Conservation (phyloP, 768 basidiomycete species). For the Vishniacozyma victoriae region DNA sequence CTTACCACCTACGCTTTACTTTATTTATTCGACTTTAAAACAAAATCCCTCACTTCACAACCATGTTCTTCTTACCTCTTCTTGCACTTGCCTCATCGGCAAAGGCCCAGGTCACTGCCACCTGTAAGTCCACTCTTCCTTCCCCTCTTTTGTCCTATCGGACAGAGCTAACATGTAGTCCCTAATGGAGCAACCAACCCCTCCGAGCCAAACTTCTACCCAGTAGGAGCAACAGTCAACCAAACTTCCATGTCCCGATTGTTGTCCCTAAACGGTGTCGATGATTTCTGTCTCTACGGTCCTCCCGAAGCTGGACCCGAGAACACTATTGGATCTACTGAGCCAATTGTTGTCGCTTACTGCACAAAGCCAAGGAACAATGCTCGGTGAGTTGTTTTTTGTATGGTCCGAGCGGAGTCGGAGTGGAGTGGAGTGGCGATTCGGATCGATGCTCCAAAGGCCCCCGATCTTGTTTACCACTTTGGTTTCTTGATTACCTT, state of each 20-base stretch:
- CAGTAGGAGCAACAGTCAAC: slow-evolving; percentile 42
- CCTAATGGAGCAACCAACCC: slow-evolving; percentile 43
- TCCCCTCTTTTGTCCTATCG: slow-evolving; percentile 1
- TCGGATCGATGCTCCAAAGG: no score
- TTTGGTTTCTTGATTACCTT: no score
- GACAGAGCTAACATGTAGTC: no score
- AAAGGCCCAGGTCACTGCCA: slow-evolving; percentile 10
- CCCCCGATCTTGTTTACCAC: no score
- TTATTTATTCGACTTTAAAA: no score
- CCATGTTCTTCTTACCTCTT: no score
- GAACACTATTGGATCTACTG: slow-evolving; percentile 45
- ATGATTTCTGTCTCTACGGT: slow-evolving; percentile 43
- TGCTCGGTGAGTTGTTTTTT: slow-evolving; percentile 33
- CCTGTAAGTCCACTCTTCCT: neutral
- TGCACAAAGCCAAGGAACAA: slow-evolving; percentile 50
- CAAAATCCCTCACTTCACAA: no score
- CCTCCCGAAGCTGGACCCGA: slow-evolving; percentile 32
- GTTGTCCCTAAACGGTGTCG: slow-evolving; percentile 42
- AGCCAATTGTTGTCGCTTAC: slow-evolving; percentile 47
- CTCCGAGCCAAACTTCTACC: slow-evolving; percentile 24
- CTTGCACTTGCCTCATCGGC: slow-evolving; percentile 5
- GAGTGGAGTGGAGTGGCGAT: no score
- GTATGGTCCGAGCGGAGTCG: neutral
- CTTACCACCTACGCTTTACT: no score
- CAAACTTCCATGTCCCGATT: slow-evolving; percentile 42